Evolutionary conservation across 1,284 basidiomycete genomes (phyloP), one percentile per base, ranked within the genome.

Genomic region (Trametes hirsuta): DNA sequence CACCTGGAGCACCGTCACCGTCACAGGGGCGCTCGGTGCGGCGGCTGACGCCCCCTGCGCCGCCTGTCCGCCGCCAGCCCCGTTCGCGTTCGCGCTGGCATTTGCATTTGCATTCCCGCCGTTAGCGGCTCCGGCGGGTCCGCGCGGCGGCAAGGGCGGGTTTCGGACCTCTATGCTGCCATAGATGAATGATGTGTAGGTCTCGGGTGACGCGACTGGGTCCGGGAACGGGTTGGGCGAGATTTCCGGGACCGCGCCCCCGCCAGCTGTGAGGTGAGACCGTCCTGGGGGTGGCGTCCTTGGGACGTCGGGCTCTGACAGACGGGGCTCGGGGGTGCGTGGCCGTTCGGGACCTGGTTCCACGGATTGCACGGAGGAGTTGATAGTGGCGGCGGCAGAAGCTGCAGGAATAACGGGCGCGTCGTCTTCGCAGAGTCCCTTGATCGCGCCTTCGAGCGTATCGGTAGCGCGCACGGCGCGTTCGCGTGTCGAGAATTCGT

Each of bases 401-500:
- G 75, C 70, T 36, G 71, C 63, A 15, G 71, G 53, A 35, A 58
- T 30, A 21, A 59, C 61, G 2, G 64, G 61, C 0, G 61, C 60
- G 42, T 62, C 79, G n/a, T 83, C 86, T 61, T 87, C 86, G 72
- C 91, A 92, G 46, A 92, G 74, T 3, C 88, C 85, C 62, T 80
- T 80, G 59, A 93, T 87, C 11, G 85, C 78, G 24, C 79, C 79
- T 70, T 92, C 86, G 65, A 95, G 77, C 37, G 85, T 81, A 66
- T 84, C 84, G 14, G 92, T 93, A 8, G 85, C 88, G 62, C 85
- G 83, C 53, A 84, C 72, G 9, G 89, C 83, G 53, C 85, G 81
- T 54, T 87, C 86, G 6, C 75, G 72, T 1, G 83, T 87, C 36
- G 86, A 86, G 73, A 95, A 96, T 70, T 95, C 93, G 66, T 90